A percentile compares a stretch with the other conserved stretches of the same genome.
Evolutionary conservation across 768 basidiomycete genomes (phyloP).

Genomic region (Tephrocybe rancida): DNA sequence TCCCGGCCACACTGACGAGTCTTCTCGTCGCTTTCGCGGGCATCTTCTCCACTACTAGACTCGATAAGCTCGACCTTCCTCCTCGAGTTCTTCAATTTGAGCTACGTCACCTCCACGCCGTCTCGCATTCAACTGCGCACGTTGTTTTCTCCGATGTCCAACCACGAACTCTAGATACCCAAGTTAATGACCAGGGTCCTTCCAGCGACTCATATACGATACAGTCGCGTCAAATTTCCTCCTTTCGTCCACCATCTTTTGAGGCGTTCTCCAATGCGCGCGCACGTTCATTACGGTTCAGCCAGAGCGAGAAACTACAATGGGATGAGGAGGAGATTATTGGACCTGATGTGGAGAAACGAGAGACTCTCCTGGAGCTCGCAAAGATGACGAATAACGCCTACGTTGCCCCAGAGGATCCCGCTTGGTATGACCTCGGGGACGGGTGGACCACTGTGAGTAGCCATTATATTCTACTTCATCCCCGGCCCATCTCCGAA

Average conservation of each 20-base stretch:
- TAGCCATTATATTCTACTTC: background rate
- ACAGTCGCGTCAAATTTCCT: constrained; percentile 34
- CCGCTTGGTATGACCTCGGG: constrained; percentile 78
- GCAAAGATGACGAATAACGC: constrained; percentile 98
- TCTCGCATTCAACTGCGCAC: constrained; percentile 46
- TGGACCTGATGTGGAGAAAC: constrained; percentile 76
- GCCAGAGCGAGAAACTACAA: constrained; percentile 44
- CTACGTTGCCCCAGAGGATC: constrained; percentile 65
- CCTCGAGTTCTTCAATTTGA: constrained; percentile 44
- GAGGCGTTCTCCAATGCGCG: constrained; percentile 44
- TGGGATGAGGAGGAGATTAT: constrained; percentile 81
- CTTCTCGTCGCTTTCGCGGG: constrained; percentile 46
- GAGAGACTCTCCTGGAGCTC: constrained; percentile 75
- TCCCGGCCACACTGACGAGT: constrained; percentile 48
- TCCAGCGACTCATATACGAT: constrained; percentile 35
- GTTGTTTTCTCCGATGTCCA: constrained; percentile 59
- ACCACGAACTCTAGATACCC: constrained; percentile 12
- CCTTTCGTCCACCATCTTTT: constrained; percentile 52
- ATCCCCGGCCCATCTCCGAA: constrained; percentile 5
- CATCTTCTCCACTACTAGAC: constrained; percentile 22
- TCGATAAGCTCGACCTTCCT: background rate
- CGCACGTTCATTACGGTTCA: constrained; percentile 44
- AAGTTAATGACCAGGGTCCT: constrained; percentile 1
- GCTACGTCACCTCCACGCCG: constrained; percentile 64
- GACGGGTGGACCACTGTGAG: constrained; percentile 63